Evolutionary conservation across 352 stramenopile genomes (phyloP).

Genomic region (Phytophthora rubi): DNA sequence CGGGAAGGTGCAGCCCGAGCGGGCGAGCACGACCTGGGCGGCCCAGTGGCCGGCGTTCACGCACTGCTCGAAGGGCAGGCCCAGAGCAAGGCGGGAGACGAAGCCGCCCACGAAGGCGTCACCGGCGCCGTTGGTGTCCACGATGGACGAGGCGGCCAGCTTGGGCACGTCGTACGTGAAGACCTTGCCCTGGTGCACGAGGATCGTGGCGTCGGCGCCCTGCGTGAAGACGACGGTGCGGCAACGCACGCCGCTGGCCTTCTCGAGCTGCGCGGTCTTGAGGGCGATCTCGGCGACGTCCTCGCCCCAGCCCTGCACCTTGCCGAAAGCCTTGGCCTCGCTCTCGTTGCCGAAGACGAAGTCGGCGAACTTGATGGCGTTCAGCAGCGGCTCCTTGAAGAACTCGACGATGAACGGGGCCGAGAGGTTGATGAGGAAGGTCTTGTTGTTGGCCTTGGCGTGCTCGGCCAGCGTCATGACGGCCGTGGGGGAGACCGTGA

Average conservation of each 20-base stretch:
- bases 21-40: conserved; percentile 96
- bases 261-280: conserved; percentile 93
- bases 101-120: conserved; percentile 99
- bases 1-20: conserved; percentile 96
- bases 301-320: conserved; percentile 90
- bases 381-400: conserved; percentile 97
- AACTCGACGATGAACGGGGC: conserved; percentile 99
- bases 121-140: conserved; percentile 99
- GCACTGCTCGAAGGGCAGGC: conserved; percentile 90
- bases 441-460: conserved; percentile 92
- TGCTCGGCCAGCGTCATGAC: conserved; percentile 95
- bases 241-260: conserved; percentile 90
- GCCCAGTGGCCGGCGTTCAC: conserved; percentile 97
- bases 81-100: conserved; percentile 92
- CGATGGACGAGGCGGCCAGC: conserved; percentile 90
- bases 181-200: conserved; percentile 95
- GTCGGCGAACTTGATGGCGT: conserved; percentile 95
- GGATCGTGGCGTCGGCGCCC: conserved; percentile 95
- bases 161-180: conserved; percentile 92
- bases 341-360: conserved; percentile 99
- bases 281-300: conserved; percentile 93
- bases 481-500: conserved; percentile 96
- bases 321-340: conserved; percentile 96
- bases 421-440: conserved; percentile 97
- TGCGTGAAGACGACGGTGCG: conserved; percentile 99